Evolutionary conservation across 2,329 filamentous ascomycete genomes (phyloP), one percentile per base, ranked within the genome.

Genomic region (Penicillium sp.): DNA sequence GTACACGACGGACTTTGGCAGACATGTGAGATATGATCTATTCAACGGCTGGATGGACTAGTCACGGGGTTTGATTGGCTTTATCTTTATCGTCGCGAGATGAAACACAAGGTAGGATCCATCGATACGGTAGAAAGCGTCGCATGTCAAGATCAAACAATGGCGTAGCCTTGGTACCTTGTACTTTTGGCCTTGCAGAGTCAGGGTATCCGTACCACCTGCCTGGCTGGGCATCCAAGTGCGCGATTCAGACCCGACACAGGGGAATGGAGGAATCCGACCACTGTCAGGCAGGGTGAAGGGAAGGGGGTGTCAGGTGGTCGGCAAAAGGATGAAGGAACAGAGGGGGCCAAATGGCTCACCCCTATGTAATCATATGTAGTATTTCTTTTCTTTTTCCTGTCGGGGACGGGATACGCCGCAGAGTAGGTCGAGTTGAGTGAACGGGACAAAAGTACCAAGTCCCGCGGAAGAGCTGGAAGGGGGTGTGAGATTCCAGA

Each of bases 171-270:
- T n/a, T n/a, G n/a, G n/a, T n/a, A n/a, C n/a, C n/a, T n/a, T n/a
- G n/a, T n/a, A n/a, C n/a, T n/a, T n/a, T n/a, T n/a, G n/a, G n/a
- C n/a, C n/a, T 15, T 30, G 17, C 17, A 10, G 9, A 30, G 14
- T 7, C 28, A 30, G 17, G 15, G 10, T 30, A 16, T 15, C 9
- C 17, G 9, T 40, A 36, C 39, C 35, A 46, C 46, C 43, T 43
- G 43, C 39, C 42, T 48, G 41, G 39, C 25, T 39, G 36, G 43
- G 43, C 27, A 47, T 41, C 18, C 36, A 36, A 17, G 25, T 32
- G 36, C 39, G 30, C 14, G 19, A 25, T 39, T 34, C 25, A 17
- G 33, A 34, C 41, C 43, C 39, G 43, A 43, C 26, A 23, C 23
- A 15, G 37, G 35, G 26, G 25, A 21, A 20, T 35, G 32, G 33